Evolutionary conservation across 108 stramenopile species (phyloP).

Genomic region (Cyclostephanos tholiformis): DNA sequence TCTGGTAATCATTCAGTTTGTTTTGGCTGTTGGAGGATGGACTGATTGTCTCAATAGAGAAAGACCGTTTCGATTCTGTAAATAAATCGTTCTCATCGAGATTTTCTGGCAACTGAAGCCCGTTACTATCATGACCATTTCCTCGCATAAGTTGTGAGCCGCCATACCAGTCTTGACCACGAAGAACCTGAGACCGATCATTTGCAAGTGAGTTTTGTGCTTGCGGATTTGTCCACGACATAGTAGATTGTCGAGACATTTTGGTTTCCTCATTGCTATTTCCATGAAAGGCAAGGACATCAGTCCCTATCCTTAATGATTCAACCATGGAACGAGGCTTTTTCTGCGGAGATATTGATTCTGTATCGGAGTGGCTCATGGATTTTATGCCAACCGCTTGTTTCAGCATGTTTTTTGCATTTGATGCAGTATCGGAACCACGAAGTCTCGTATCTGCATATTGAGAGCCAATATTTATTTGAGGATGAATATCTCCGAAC

Average conservation of each 20-base stretch:
- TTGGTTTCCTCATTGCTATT: background rate
- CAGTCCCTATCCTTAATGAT: background rate
- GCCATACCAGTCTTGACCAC: background rate
- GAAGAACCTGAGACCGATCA: background rate
- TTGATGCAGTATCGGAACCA: slow-evolving; percentile 4
- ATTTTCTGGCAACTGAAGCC: background rate
- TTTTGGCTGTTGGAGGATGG: background rate
- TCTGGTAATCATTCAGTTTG: background rate
- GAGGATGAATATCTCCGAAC: background rate
- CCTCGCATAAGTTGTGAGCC: background rate
- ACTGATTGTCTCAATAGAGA: background rate
- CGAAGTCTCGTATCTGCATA: slow-evolving; percentile 1
- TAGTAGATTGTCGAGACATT: background rate
- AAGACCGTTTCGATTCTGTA: background rate
- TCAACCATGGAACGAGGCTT: slow-evolving; percentile 6
- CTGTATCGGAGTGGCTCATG: background rate
- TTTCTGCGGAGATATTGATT: background rate
- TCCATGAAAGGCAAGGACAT: background rate
- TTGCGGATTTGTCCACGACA: background rate
- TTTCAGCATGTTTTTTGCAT: slow-evolving; percentile 1
- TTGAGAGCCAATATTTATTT: slow-evolving; percentile 1
- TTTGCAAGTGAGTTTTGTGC: slow-evolving; percentile 4
- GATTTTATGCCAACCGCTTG: background rate
- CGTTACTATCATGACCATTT: slow-evolving; percentile 1
- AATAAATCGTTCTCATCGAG: background rate